Conservation (phyloP, 1,284 basidiomycete species). For the Entoloma clypeatum region DNA sequence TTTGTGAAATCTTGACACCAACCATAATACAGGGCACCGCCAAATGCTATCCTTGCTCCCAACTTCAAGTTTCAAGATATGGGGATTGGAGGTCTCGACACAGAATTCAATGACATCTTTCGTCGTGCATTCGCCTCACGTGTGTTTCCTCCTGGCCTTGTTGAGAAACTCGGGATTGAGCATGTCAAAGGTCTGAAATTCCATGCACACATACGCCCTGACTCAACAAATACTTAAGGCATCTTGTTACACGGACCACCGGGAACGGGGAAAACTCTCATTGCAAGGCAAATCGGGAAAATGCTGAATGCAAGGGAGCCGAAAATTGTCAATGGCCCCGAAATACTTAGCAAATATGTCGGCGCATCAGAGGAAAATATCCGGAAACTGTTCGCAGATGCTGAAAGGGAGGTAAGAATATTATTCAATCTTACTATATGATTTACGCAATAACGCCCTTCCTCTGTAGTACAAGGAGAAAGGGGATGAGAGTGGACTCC, state of each 20-base stretch:
- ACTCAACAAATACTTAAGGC: constrained; percentile 41
- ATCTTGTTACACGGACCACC: constrained; percentile 96
- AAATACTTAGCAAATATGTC: constrained; percentile 97
- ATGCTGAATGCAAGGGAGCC: constrained; percentile 99
- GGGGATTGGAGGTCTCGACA: constrained; percentile 98
- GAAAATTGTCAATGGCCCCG: constrained; percentile 98
- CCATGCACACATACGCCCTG: background rate
- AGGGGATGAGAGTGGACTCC: constrained; percentile 96
- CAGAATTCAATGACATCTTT: constrained; percentile 96
- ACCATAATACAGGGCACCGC: constrained; percentile 58
- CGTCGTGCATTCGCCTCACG: constrained; percentile 97
- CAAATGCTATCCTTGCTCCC: constrained; percentile 94
- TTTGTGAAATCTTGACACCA: constrained; percentile 2
- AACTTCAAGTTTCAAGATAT: constrained; percentile 99
- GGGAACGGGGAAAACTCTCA: constrained; percentile 97
- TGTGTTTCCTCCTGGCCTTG: constrained; percentile 94
- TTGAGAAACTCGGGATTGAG: constrained; percentile 97
- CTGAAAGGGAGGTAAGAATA: constrained; percentile 84
- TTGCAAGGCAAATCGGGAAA: constrained; percentile 98
- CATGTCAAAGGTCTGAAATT: constrained; percentile 86
- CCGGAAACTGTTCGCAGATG: constrained; percentile 95
- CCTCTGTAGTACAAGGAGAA: constrained; percentile 85
- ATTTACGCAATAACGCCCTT: constrained; percentile 1
- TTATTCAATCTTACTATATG: background rate
- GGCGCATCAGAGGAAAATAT: constrained; percentile 99